Conservation (phyloP, 2,329 filamentous ascomycete species). For the Geosmithia flava region DNA sequence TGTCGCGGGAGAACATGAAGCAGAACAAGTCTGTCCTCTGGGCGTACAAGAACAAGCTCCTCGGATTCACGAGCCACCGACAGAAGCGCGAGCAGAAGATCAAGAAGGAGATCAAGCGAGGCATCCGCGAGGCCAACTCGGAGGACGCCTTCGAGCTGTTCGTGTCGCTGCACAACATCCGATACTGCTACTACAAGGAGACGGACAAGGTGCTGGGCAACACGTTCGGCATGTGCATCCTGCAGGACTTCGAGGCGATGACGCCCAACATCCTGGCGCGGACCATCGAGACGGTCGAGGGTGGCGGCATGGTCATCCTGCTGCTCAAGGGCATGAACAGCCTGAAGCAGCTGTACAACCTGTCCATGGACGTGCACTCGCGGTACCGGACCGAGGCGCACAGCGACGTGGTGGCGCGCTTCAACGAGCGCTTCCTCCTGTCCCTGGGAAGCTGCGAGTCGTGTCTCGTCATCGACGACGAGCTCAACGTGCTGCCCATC, state of each 20-base stretch:
- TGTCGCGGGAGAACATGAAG: conserved; percentile 80
- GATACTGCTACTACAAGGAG: conserved; percentile 99
- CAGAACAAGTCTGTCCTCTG: conserved; percentile 86
- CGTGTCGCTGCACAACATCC: conserved; percentile 89
- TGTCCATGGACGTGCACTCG: conserved; percentile 97
- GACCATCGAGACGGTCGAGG: conserved; percentile 95
- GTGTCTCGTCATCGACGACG: conserved; percentile 93
- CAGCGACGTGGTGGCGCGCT: conserved; percentile 84
- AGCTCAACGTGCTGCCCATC: conserved; percentile 92
- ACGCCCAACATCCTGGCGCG: conserved; percentile 93
- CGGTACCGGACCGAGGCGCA: conserved; percentile 95
- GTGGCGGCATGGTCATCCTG: conserved; percentile 81
- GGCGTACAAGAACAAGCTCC: conserved; percentile 96
- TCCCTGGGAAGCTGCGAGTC: conserved; percentile 91
- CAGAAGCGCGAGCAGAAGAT: conserved; percentile 98
- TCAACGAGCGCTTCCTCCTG: conserved; percentile 95
- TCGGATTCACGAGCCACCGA: conserved; percentile 90
- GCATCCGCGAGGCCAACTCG: conserved; percentile 80
- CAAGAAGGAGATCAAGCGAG: conserved; percentile 94
- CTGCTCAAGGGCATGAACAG: conserved; percentile 94
- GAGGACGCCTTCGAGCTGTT: conserved; percentile 97
- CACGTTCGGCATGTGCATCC: conserved; percentile 95
- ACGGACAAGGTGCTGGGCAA: conserved; percentile 98
- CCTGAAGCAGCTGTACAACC: conserved; percentile 89
- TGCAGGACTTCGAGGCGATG: conserved; percentile 96